Percentiles rank a stretch among this genome's conserved stretches.
Conservation (phyloP, 106 monocot genomes). For the Dendrobium nobile region DNA sequence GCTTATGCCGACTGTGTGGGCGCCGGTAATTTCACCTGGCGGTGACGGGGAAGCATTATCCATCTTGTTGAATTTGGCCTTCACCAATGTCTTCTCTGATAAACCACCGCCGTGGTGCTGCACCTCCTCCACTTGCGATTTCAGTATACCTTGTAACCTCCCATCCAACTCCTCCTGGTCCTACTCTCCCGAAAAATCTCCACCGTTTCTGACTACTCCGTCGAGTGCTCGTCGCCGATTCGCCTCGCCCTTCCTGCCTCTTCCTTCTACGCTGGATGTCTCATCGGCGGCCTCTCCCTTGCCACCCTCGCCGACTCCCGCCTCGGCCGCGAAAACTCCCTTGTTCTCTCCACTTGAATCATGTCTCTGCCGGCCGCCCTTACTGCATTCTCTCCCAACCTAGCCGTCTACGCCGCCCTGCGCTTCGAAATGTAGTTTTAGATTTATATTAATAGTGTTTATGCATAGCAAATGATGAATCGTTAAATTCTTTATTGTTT, state of each 20-base stretch:
- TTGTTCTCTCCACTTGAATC: slow-evolving; percentile 30
- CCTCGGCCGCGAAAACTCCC: slow-evolving; percentile 56
- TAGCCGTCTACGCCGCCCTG: slow-evolving; percentile 37
- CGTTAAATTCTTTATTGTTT: no score
- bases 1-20: no score
- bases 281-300: slow-evolving; percentile 55
- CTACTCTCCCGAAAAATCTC: slow-evolving; percentile 19
- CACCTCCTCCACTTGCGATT: background rate
- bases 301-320: slow-evolving; percentile 60
- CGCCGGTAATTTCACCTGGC: no score
- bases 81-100: slow-evolving; percentile 69
- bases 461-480: no score
- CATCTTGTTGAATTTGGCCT: background rate
- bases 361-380: slow-evolving; percentile 40
- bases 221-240: slow-evolving; percentile 41
- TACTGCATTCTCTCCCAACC: slow-evolving; percentile 30
- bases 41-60: no score
- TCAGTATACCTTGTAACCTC: slow-evolving; percentile 29
- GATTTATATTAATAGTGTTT: no score
- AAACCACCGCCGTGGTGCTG: slow-evolving; percentile 32
- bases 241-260: slow-evolving; percentile 45
- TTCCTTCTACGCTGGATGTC: slow-evolving; percentile 52
- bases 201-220: slow-evolving; percentile 52
- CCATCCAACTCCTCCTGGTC: slow-evolving; percentile 24
- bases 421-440: slow-evolving; percentile 17